Conservation (phyloP, 2,329 filamentous ascomycete species). For the Corinectria fuckeliana region DNA sequence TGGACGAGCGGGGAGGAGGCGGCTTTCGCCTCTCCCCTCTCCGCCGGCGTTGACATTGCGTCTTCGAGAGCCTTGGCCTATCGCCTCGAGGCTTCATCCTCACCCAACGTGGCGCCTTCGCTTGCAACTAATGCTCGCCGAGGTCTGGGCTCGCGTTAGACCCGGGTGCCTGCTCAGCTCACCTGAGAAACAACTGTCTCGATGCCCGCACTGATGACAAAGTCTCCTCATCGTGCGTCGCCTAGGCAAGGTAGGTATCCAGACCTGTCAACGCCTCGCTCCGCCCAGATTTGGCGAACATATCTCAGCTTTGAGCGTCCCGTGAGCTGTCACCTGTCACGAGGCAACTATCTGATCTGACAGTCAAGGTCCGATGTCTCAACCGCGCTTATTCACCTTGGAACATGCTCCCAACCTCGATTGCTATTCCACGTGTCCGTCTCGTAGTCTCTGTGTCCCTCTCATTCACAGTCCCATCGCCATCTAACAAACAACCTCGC, state of each 20-base stretch:
- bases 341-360: conserved; percentile 3
- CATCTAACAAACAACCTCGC: not conserved
- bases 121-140: not conserved
- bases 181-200: not conserved
- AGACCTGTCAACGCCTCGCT: too few relatives aligned
- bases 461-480: not conserved
- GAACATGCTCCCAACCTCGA: not conserved
- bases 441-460: not conserved
- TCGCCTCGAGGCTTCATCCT: not conserved
- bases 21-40: not conserved
- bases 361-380: not conserved
- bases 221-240: not conserved
- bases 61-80: not conserved
- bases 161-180: not conserved
- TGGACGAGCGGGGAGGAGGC: not conserved
- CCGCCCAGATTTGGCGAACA: conserved; percentile 10
- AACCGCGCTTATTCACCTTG: not conserved
- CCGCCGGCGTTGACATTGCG: not conserved
- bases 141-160: not conserved
- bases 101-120: not conserved
- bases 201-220: not conserved
- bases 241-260: too few relatives aligned
- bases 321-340: conserved; percentile 8
- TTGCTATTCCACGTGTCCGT: not conserved
- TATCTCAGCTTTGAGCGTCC: conserved; percentile 22